Evolutionary conservation across 116 monocot species (phyloP), one percentile per base, ranked within the genome.

Genomic region (Cymodocea nodosa): DNA sequence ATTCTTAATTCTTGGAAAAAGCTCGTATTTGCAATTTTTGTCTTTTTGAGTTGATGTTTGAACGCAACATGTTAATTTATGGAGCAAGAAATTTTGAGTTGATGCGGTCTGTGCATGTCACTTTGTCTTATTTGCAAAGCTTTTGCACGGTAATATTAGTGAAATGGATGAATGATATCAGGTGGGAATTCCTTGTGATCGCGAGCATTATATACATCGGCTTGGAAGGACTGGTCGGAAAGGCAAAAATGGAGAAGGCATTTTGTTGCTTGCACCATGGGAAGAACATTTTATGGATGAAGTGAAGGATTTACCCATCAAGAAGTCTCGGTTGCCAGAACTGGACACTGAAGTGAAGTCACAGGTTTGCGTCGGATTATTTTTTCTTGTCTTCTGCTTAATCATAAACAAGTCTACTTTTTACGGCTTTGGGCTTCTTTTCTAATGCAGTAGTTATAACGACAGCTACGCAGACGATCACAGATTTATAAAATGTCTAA

Each of bases 131-230:
- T 30, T 1, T 30, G 30, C 3, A 30, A 1, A 30, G 44, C 8
- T 8, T 44, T 44, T 44, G 44, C 12, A 12, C 44, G 12, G 12
- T 44, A 57, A 19, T 57, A 12, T 25, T 22, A 20, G n/a, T 23
- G 15, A 20, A 14, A 10, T 22, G 24, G 57, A 23, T 17, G 0
- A 3, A 23, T 17, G 0, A 3, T 20, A 9, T 49, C 36, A 94
- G 94, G 79, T 90, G 62, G 94, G 94, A 50, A 79, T 90, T 70
- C 94, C 94, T 68, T 60, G 83, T 60, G 90, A 90, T 74, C 81
- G 94, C 64, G 94, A 90, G 56, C 87, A 94, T 67, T 94, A 94
- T 71, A 90, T 94, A 64, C 90, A 90, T 70, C 84, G 94, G 0
- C 79, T 94, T 65, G 90, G 90, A 79, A 89, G 94, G 70, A 94